Base-by-base conservation (phyloP, 2,329 filamentous ascomycete genomes). In the Calonectria pseudoreteaudii region DNA sequence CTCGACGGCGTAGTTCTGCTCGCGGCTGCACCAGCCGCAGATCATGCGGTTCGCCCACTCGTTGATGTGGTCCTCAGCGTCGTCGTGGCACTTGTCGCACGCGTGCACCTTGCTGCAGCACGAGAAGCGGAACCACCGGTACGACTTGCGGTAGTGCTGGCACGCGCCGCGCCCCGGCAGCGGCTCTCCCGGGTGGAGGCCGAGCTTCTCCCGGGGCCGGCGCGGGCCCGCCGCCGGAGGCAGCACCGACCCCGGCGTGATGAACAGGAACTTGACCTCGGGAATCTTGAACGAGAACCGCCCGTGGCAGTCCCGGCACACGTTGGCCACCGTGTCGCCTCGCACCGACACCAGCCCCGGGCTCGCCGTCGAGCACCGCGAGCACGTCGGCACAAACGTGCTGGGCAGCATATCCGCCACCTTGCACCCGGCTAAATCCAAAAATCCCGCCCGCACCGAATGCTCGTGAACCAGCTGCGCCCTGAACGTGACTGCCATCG, bases 11-110 rank as follows among this genome's bases (percentile, higher is more conserved):
- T 95, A 97, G 76, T 92, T 92, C 85, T 96, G 94, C 86, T 97
- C 95, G 66, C 95, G 88, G 76, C 93, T 95, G 84, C 94, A 95
- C 86, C 90, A 94, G 9, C 93, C 93, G 82, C 94, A 96, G 44
- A 96, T 91, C 94, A 97, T 97, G 64, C 94, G 88, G 80, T 93
- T 95, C 10, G 95, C 95, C 88, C 94, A 95, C 85, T 97, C 95
- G 76, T 94, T 93, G 10, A 90, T 86, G 85, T 97, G 95, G 66
- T 93, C 92, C 78, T 92, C 91, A 13, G 86, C 89, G 20, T 86
- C 89, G 82, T 97, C 94, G 80, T 97, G 95, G 84, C 95, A 97
- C 85, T 90, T 90, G 80, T 93, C 91, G 82, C 91, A 93, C n/a
- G 90, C 81, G 78, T 91, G 87, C 47, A 92, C 90, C 71, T 88